phyloP scores from a whole-genome alignment of 176 grass and related monocot genomes.

The Tillandsia leiboldiana region DNA sequence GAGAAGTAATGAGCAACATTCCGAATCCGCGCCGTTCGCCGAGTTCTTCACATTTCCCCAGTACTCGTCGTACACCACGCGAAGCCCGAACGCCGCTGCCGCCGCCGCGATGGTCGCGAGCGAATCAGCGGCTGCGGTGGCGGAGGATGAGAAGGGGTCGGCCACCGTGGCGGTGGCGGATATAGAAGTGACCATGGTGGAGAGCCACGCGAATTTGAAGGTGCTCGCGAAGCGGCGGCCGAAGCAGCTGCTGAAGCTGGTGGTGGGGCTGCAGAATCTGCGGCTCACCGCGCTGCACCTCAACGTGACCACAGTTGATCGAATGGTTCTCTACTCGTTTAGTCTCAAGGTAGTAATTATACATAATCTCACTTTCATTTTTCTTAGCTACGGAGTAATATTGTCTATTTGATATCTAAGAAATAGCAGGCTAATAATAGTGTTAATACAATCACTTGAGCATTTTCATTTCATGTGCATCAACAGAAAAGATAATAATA shows the following conservation, averaged over 20 bases:
- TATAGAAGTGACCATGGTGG: conserved; percentile 49
- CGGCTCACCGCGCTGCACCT: conserved; percentile 27
- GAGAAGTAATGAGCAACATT: not conserved
- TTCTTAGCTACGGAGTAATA: not conserved
- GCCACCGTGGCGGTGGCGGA: conserved; percentile 18
- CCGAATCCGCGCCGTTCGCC: conserved; percentile 23
- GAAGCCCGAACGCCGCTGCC: not conserved
- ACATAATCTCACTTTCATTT: not conserved
- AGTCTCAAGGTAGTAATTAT: conserved; percentile 31
- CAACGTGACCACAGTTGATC: conserved; percentile 26
- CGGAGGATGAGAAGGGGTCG: not conserved
- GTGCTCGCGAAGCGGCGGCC: conserved; percentile 28
- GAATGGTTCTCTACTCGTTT: conserved; percentile 33
- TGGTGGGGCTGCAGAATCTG: conserved; percentile 29
- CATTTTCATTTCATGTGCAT: too few species aligned
- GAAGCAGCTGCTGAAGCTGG: conserved; percentile 52
- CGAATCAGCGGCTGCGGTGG: not conserved
- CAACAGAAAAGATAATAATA: too few species aligned
- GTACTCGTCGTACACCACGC: conserved; percentile 32
- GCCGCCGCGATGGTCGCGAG: not conserved
- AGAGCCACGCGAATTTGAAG: conserved; percentile 51
- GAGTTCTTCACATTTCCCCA: conserved; percentile 73
- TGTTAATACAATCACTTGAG: too few species aligned
- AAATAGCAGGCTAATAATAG: too few species aligned
- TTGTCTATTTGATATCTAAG: not conserved